Evolutionary conservation across 2,329 filamentous ascomycete genomes (phyloP).

Genomic region (Paecilomyces sp.): DNA sequence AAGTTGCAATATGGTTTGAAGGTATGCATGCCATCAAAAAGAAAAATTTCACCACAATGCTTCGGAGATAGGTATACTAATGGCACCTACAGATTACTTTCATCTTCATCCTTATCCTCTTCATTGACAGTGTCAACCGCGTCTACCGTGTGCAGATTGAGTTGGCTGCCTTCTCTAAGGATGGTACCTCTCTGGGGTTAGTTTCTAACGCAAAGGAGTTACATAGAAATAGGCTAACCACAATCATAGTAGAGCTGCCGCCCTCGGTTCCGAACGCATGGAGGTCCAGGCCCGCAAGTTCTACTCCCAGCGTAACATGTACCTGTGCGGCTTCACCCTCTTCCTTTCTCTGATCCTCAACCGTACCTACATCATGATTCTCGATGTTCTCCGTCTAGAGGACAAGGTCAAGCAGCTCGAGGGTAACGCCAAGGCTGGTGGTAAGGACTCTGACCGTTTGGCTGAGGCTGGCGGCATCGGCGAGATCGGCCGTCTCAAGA

Average conservation of each 20-base stretch:
- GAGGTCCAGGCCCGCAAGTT: conserved; percentile 99
- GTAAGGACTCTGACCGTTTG: conserved; percentile 66
- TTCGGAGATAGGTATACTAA: neutral
- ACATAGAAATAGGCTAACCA: neutral
- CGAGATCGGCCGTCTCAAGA: conserved; percentile 67
- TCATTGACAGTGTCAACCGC: conserved; percentile 91
- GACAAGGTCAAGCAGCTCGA: conserved; percentile 82
- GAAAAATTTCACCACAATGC: neutral
- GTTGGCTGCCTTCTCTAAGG: conserved; percentile 64
- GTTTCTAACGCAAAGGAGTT: conserved; percentile 16
- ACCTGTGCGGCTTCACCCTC: conserved; percentile 97
- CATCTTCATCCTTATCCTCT: conserved; percentile 97
- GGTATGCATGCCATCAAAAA: conserved; percentile 34
- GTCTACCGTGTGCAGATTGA: conserved; percentile 96
- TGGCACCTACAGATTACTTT: conserved; percentile 67
- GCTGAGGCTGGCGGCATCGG: conserved; percentile 65
- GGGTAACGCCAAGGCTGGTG: conserved; percentile 52
- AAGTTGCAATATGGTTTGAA: conserved; percentile 97
- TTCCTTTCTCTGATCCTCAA: conserved; percentile 97
- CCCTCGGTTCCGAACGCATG: conserved; percentile 88
- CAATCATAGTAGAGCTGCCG: conserved; percentile 48
- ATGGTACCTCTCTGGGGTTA: conserved; percentile 46
- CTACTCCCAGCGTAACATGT: conserved; percentile 99
- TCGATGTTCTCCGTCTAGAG: conserved; percentile 85
- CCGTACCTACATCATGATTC: conserved; percentile 96